These are phyloP conservation scores for Graphiopsis chlorocephala DNA, from an alignment of 2,329 filamentous ascomycete species.

Conservation along the genomic window DNA sequence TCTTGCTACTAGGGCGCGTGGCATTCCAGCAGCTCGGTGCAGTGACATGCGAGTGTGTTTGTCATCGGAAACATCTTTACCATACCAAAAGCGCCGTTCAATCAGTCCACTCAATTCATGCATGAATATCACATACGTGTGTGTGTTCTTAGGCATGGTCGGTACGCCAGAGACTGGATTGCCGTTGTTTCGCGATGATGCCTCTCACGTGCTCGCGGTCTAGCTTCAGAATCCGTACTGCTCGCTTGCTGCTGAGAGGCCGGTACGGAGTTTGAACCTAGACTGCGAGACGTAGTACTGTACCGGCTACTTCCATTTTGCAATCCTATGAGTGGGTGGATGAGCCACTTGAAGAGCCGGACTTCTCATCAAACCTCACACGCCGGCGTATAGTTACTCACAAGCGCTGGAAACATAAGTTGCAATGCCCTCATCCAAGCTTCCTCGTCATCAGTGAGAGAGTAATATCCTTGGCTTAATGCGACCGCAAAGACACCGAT, in stretches of 20 bases:
- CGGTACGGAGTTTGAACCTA: too few species aligned
- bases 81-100: background rate
- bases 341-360: background rate
- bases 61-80: background rate
- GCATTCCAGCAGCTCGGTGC: background rate
- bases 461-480: background rate
- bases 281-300: too few species aligned
- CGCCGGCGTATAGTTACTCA: background rate
- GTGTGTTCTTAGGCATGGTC: background rate
- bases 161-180: background rate
- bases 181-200: background rate
- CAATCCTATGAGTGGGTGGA: background rate
- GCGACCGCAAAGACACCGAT: slow-evolving; percentile 1
- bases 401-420: background rate
- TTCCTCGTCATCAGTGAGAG: background rate
- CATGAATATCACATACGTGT: background rate
- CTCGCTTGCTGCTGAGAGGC: too few species aligned
- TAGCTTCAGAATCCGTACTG: too few species aligned
- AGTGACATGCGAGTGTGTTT: background rate
- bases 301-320: background rate
- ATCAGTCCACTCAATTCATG: background rate
- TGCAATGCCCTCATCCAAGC: background rate
- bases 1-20: background rate
- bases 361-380: background rate
- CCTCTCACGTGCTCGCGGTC: background rate